Base-by-base conservation (phyloP, 805 yeast genomes). In the Candida ortonii region DNA sequence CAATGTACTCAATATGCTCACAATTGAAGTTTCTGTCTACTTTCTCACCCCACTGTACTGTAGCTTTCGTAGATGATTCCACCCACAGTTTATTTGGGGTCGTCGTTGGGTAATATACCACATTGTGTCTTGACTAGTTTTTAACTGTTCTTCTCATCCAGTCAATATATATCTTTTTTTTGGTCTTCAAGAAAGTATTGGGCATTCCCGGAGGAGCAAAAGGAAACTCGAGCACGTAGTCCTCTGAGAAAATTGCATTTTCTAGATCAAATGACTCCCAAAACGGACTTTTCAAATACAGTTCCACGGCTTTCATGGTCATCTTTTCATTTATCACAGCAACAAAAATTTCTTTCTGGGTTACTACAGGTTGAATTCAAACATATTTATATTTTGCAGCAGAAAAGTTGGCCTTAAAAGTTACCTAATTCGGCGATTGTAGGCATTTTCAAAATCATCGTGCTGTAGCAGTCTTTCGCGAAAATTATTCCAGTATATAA, bases 1-100 rank as follows among this genome's bases (percentile, higher is more conserved):
- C 35, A 25, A 24, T 18, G 24, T 32, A 32, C 14, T 32, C 35
- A 32, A 32, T 32, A 17, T 24, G 16, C 17, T 32, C 35, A 14
- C 35, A 25, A 6, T 25, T 6, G 10, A 32, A 18, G 17, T 17
- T 15, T 15, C 35, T 13, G 7, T 22, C 18, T 16, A 32, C 28
- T 6, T 21, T 22, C 15, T 19, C 35, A 19, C 35, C 35, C 35
- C 35, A 25, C 15, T 24, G 30, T 12, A 32, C 35, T 7, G 12
- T 32, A 7, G 35, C 35, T 8, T 7, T n/a, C 10, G 35, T 32
- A 15, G 16, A 17, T 14, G 35, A 32, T 17, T 32, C 30, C 11
- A 32, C 19, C 35, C 35, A 32, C n/a, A 24, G 6, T 25, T 25
- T 32, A 17, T 15, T 16, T 12, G 13, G 12, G 16, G 24, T 30